Evolutionary conservation across 1,284 basidiomycete genomes (phyloP), one percentile per base, ranked within the genome.

Genomic region (Athelia sp.): DNA sequence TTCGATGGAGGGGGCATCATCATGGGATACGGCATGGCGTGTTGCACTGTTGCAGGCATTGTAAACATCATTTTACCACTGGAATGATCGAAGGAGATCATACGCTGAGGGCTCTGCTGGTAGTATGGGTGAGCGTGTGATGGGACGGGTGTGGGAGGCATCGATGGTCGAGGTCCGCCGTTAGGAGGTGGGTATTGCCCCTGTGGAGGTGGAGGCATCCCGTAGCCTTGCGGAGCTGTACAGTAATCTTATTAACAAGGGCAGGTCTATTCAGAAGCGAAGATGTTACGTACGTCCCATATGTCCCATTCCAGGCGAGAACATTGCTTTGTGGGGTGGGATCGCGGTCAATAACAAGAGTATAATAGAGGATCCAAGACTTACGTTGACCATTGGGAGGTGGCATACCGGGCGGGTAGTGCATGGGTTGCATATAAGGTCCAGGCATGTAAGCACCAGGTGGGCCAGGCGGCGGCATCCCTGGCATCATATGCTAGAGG

Each of bases 121-220:
- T 91, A 90, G 66, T 89, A 90, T 63, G 85, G 80, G 59, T 91
- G 88, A 19, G 88, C 84, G 61, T 90, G 88, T 31, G 84, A 75
- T 4, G 87, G 89, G 54, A 90, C 88, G 3, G 89, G 89, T 11
- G 88, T 90, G 10, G 89, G 87, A 18, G 89, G 89, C 84, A 90
- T 89, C 21, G 88, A 89, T 24, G 85, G 85, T 57, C 89, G 78
- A 26, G 81, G 84, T 22, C 78, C 85, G 43, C 84, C 84, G 58
- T 87, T 88, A 21, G 87, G 86, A 43, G 82, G 81, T 24, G 84
- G 84, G 59, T 86, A 87, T 45, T 80, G 71, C 48, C 79, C 83
- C 48, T 83, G 83, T 2, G 79, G 82, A 34, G 80, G 82, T 46
- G 70, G 71, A 40, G 68, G 79, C 82, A 89, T 87, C 4, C 26